Evolutionary conservation across 164 flowering plant genomes (phyloP).

Genomic region (Tetrastigma voinierianum): DNA sequence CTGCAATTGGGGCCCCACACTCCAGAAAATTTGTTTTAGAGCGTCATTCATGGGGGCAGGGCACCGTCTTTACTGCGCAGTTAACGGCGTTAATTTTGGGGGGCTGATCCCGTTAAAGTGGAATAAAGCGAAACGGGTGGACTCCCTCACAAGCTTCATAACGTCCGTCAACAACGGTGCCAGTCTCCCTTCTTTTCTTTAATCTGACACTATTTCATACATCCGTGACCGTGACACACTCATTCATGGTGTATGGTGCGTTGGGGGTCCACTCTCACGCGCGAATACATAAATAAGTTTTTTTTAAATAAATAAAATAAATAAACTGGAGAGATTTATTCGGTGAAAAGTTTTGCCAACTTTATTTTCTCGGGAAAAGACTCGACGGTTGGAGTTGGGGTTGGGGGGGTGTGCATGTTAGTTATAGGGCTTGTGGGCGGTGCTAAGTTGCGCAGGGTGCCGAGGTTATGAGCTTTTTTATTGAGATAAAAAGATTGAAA

Average conservation of each 20-base stretch:
- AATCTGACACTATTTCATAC: neutral
- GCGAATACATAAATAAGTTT: neutral
- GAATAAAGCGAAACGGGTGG: neutral
- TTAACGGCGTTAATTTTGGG: conserved; percentile 40
- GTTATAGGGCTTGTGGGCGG: neutral
- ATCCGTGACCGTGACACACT: conserved; percentile 1
- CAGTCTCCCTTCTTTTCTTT: neutral
- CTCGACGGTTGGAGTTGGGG: too few relatives aligned
- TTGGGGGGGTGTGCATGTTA: conserved; percentile 2
- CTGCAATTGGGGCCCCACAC: neutral
- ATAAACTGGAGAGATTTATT: neutral
- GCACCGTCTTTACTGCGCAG: conserved; percentile 1
- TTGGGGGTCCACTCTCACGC: conserved; percentile 22
- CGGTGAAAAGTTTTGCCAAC: neutral
- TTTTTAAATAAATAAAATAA: too few relatives aligned
- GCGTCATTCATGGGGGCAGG: conserved; percentile 17
- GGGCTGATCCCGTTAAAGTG: conserved; percentile 15
- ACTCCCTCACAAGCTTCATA: neutral
- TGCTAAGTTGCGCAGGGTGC: neutral
- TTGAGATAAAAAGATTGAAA: too few relatives aligned
- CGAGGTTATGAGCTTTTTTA: too few relatives aligned
- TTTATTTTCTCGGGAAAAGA: conserved; percentile 4
- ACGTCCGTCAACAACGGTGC: conserved; percentile 25
- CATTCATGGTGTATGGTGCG: too few relatives aligned
- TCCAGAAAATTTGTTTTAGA: neutral